Base-by-base conservation (phyloP, 768 basidiomycete genomes). In the Lentinus tigrinus region DNA sequence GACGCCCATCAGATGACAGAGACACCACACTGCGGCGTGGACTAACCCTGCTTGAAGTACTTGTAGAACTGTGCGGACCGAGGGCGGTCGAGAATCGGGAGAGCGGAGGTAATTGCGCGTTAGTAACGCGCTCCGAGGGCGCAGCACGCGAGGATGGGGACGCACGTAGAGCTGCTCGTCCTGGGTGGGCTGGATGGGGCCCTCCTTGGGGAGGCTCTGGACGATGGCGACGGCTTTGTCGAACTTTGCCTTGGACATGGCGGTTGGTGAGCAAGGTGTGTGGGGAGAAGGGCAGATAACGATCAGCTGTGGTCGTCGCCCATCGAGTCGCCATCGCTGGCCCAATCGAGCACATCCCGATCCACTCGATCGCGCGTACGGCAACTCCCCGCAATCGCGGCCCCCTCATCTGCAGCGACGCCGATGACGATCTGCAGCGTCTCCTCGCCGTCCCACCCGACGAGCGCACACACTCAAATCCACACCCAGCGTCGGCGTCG, bases 1-100 rank as follows among this genome's bases (percentile, higher is more conserved):
- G 46, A 40, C 31, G 31, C 11, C 31, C 36, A 53, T 44, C 38
- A 57, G 39, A 52, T 44, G 49, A 54, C 28, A 38, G 3, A 23
- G 17, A 40, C 34, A 39, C n/a, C 31, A 56, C 52, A 21, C 19
- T 37, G 42, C 17, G 62, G 55, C 56, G 28, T 23, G 44, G 49
- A 62, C 72, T 24, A 48, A 89, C 93, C 93, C 81, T 96, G 95
- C 82, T 98, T 99, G 84, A 79, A 98, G 73, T 88, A 84, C 65
- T 80, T 81, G 80, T 98, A 99, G 81, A 97, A 97, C 95, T 98
- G 67, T 19, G 43, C 39, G 57, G 8, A 59, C 27, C 31, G 51
- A 58, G 19, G 47, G 10, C 55, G 24, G 5, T n/a, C 54, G 43
- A 26, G 26, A 14, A 23, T 17, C 51, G 57, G 28, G 2, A 44